phyloP scores from a whole-genome alignment of 1,139 yeast species.

The Hansenula lynferdii region DNA sequence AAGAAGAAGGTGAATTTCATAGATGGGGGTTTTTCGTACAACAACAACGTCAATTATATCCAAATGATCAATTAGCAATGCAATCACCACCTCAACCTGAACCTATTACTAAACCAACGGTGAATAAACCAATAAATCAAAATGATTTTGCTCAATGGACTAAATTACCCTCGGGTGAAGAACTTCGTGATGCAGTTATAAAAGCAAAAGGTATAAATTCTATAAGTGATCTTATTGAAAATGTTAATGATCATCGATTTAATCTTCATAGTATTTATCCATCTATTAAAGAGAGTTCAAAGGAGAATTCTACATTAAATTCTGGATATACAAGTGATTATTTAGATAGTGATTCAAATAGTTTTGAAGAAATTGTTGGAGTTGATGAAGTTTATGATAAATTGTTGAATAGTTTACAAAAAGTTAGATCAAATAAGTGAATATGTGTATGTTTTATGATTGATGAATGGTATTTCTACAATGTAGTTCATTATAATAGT shows the following conservation, averaged over 20 bases:
- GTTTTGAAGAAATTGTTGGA: conserved; percentile 17
- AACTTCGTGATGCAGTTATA: conserved; percentile 70
- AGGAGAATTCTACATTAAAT: background rate
- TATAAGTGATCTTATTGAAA: conserved; percentile 64
- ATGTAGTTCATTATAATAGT: background rate
- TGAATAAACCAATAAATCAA: no score
- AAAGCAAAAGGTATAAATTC: conserved; percentile 75
- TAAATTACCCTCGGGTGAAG: conserved; percentile 67
- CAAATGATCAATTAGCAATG: conserved; percentile 23
- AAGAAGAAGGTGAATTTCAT: conserved; percentile 90
- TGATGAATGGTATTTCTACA: no score
- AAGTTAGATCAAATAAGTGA: conserved; percentile 47
- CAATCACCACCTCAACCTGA: no score
- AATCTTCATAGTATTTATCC: conserved; percentile 52
- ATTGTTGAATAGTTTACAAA: conserved; percentile 58
- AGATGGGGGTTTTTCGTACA: conserved; percentile 76
- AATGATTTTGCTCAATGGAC: conserved; percentile 18
- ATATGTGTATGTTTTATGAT: background rate
- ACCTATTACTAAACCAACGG: no score
- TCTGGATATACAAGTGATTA: background rate
- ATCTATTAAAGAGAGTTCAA: conserved; percentile 11
- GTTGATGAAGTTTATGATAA: conserved; percentile 71
- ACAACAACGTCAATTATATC: conserved; percentile 43
- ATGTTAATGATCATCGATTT: conserved; percentile 49
- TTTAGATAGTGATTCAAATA: conserved; percentile 14